Conservation (phyloP, 441 rosid genomes). For the Codiaeum variegatum region DNA sequence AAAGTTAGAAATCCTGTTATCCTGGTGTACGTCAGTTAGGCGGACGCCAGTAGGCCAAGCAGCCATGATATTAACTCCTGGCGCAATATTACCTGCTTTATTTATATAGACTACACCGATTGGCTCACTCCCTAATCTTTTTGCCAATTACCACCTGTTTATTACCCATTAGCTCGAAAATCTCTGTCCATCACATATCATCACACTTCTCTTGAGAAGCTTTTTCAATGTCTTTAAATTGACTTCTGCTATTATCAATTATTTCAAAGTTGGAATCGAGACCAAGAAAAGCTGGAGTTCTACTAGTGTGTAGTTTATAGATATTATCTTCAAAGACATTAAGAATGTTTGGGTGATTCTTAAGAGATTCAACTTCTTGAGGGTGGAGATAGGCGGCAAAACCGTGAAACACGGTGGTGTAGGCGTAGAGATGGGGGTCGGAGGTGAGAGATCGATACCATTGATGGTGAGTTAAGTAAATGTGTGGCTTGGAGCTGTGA, state of each 20-base stretch:
- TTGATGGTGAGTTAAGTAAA: constrained; percentile 51
- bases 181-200: too few relatives aligned
- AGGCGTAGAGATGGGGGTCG: constrained; percentile 55
- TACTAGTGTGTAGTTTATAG: constrained; percentile 67
- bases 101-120: too few relatives aligned
- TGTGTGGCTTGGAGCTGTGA: constrained; percentile 43
- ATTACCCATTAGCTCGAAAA: too few relatives aligned
- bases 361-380: constrained; percentile 46
- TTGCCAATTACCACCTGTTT: too few relatives aligned
- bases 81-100: constrained; percentile 82
- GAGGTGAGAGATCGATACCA: constrained; percentile 56
- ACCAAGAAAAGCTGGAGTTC: constrained; percentile 68
- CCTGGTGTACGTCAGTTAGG: too few relatives aligned
- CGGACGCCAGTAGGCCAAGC: constrained; percentile 70
- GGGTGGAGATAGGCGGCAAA: constrained; percentile 63
- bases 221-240: constrained; percentile 29
- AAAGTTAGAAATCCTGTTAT: too few relatives aligned
- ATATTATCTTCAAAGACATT: constrained; percentile 61
- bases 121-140: too few relatives aligned
- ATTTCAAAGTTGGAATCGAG: constrained; percentile 43
- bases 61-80: constrained; percentile 78
- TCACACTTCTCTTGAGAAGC: too few relatives aligned
- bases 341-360: constrained; percentile 40
- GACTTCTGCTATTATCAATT: constrained; percentile 26
- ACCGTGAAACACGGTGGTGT: constrained; percentile 61